Evolutionary conservation across 345 rosid genomes (phyloP).

Genomic region (Citrus hindsii): DNA sequence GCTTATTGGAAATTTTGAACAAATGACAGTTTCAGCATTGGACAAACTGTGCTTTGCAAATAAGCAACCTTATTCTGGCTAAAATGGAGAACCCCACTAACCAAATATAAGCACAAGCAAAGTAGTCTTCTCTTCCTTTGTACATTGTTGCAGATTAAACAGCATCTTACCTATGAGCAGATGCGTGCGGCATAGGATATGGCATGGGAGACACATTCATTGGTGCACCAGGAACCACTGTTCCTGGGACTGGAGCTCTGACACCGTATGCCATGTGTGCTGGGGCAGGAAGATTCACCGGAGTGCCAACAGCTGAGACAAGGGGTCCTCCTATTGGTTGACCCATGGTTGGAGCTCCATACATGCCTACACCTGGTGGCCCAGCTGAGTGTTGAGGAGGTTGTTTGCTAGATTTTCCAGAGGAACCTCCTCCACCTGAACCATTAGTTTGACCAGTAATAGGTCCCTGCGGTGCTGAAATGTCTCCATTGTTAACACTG

Average conservation of each 20-base stretch:
- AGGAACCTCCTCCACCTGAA: slow-evolving; percentile 43
- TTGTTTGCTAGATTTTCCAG: slow-evolving; percentile 62
- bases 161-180: slow-evolving; percentile 64
- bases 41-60: slow-evolving; percentile 30
- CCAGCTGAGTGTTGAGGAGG: slow-evolving; percentile 44
- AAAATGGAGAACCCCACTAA: slow-evolving; percentile 19
- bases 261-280: slow-evolving; percentile 77
- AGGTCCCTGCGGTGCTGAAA: slow-evolving; percentile 70
- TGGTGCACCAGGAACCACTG: slow-evolving; percentile 75
- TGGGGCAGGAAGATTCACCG: slow-evolving; percentile 72
- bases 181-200: slow-evolving; percentile 68
- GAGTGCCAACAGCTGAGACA: slow-evolving; percentile 91
- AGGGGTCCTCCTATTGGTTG: slow-evolving; percentile 82
- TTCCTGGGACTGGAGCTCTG: slow-evolving; percentile 60
- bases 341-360: slow-evolving; percentile 70
- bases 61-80: slow-evolving; percentile 39
- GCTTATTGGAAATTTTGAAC: slow-evolving; percentile 34
- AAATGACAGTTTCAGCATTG: slow-evolving; percentile 20
- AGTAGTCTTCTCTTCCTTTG: slow-evolving; percentile 39
- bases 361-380: slow-evolving; percentile 47
- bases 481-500: slow-evolving; percentile 69
- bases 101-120: slow-evolving; percentile 19
- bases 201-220: slow-evolving; percentile 68
- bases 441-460: slow-evolving; percentile 86
- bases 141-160: slow-evolving; percentile 34